Conservation (phyloP, 768 basidiomycete genomes). For the Tricholoma sp. region DNA sequence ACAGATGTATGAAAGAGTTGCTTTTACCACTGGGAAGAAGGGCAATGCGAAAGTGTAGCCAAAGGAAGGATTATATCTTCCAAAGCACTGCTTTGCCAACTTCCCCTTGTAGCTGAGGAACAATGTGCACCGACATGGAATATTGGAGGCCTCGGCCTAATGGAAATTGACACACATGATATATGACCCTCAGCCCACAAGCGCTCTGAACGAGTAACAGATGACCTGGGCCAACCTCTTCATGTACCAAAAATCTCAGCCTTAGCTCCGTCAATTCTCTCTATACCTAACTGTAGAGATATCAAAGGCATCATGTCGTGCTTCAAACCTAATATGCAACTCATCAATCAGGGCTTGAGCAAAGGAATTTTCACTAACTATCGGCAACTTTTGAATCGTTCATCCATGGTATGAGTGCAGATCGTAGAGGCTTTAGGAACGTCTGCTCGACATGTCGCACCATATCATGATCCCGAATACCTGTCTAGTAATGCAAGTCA, state of each 20-base stretch:
- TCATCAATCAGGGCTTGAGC: background rate
- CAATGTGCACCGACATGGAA: no score
- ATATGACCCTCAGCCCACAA: background rate
- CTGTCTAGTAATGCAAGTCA: constrained; percentile 36
- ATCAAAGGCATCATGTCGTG: constrained; percentile 33
- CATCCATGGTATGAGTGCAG: constrained; percentile 30
- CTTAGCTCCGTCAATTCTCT: constrained; percentile 41
- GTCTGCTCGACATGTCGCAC: constrained; percentile 38
- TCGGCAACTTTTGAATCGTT: constrained; percentile 14
- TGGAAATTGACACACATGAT: background rate
- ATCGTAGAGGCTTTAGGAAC: constrained; percentile 41
- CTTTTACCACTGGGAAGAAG: no score
- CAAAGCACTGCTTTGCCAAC: background rate
- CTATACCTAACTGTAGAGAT: constrained; percentile 45
- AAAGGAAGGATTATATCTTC: background rate
- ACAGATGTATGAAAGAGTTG: no score
- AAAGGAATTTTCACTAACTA: constrained; percentile 18
- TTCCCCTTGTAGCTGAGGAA: background rate
- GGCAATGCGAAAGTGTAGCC: no score
- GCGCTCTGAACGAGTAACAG: no score
- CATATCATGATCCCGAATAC: constrained; percentile 40
- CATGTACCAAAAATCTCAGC: constrained; percentile 4
- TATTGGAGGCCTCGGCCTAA: no score
- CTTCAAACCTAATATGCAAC: constrained; percentile 18
- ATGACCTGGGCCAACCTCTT: background rate